Base-by-base conservation (phyloP, 1,139 yeast genomes). In the Hanseniaspora sp. region DNA sequence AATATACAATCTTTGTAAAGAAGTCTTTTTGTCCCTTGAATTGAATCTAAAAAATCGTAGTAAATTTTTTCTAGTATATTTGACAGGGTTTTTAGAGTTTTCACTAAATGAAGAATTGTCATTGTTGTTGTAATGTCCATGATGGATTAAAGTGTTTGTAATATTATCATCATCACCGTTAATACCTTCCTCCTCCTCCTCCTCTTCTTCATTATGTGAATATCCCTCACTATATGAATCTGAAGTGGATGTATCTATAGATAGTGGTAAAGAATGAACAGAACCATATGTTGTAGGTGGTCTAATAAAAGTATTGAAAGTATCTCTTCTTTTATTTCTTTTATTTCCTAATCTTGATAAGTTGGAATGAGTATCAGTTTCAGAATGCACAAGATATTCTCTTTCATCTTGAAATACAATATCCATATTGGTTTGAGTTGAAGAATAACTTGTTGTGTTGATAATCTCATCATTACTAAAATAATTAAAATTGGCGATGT, bases 401-500 rank as follows among this genome's bases (percentile, higher is more conserved):
- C 56, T 58, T 52, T 56, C 62, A 17, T 46, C 46, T n/a, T 61
- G 64, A 53, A 61, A 74, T 1, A 72, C 74, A 60, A 78, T 77
- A 57, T 74, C 78, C 29, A 76, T 69, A 56, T 74, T 75, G 55
- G 84, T 88, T 60, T 84, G 70, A 1, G 94, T 86, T 1, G 95
- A 84, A 1, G 94, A 79, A 1, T 74, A 72, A 48, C 96, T 96
- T 54, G 85, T 94, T 0, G 97, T 96, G 57, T 75, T 73, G 62
- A 84, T 90, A 48, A 92, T 81, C 62, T 87, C 95, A 57, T 84
- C 87, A 8, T 83, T 74, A 8, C 92, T 79, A 68, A 92, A 92
- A 67, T 88, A 90, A 58, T 79, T 76, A 69, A 92, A 92, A 18
- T 53, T 66, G 56, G 2, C 64, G 58, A 23, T 23, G 23, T 23